Conservation (phyloP, 139 green algal species). For the Chlorella sp. region DNA sequence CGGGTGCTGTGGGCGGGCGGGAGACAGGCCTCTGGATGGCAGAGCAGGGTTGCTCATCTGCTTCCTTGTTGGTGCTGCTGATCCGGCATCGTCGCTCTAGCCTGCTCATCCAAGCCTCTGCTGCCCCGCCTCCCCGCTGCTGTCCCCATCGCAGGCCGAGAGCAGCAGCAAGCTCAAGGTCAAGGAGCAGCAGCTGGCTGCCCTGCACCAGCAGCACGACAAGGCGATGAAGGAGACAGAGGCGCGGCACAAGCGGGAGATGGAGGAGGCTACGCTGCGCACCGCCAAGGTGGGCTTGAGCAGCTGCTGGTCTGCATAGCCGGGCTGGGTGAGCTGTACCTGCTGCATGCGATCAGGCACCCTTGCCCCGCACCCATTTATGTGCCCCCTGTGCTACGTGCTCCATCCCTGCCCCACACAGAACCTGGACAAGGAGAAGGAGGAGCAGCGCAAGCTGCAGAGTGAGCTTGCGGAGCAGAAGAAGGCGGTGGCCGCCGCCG, state of each 20-base stretch:
- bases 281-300: slow-evolving; percentile 4
- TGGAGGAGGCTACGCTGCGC: neutral
- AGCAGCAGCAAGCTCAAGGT: neutral
- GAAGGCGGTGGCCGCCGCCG: neutral
- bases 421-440: slow-evolving; percentile 5
- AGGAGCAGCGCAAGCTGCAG: neutral
- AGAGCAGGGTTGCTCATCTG: no score
- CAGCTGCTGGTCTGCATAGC: neutral
- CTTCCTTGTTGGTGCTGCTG: no score
- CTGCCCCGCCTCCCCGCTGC: no score
- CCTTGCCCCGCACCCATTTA: neutral
- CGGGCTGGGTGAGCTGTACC: no score
- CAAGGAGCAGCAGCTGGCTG: slow-evolving; percentile 11
- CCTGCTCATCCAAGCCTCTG: no score
- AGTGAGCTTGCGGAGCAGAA: neutral
- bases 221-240: neutral
- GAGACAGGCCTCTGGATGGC: no score
- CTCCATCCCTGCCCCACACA: no score
- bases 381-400: no score
- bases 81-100: no score
- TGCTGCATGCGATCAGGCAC: no score
- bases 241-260: neutral
- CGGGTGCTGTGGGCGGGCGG: neutral
- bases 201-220: neutral
- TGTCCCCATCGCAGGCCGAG: neutral